Base-by-base conservation (phyloP, 805 yeast species). In the Lachancea kluyveri region DNA sequence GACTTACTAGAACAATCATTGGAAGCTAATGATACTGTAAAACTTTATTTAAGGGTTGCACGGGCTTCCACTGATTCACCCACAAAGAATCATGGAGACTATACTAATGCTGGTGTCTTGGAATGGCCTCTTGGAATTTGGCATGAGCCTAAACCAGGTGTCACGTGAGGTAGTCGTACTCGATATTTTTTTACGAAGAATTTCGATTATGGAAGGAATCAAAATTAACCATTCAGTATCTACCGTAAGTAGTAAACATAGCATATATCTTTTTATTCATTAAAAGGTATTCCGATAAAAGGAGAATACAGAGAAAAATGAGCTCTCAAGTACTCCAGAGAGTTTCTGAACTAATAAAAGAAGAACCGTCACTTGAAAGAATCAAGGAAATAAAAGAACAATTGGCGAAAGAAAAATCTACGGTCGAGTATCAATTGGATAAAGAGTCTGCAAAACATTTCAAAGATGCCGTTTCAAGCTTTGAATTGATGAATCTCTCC, bases 391-490 rank as follows among this genome's bases (percentile, higher is more conserved):
- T 81, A 17, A 70, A 70, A 34, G 73, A 68, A 32, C 80, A 75
- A 37, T 57, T 81, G 28, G 39, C 54, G 5, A 78, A 77, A 41
- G 95, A 90, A 49, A 84, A 83, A 52, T 68, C 79, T 0, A 69
- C 81, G 3, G 64, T 86, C 8, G 95, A 85, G 45, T 65, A 79
- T 28, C 90, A 86, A 50, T 63, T 90, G 41, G 75, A 73, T 46
- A 60, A 80, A 24, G 81, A 79, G 30, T 73, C 85, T n/a, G 75
- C 72, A 48, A 68, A 68, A 23, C 85, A 77, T 43, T 70, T 74
- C 36, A 77, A 73, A 26, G 59, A 71, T 6, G 70, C 82, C 2
- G 58, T 73, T 42, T 61, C 64, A 1, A 64, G 67, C 24, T 42
- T 70, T 30, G 52, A 62, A n/a, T 40, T 51, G 13, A 45, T 70